Evolutionary conservation across 1,284 basidiomycete species (phyloP).

Genomic region (Inonotus obliquus): DNA sequence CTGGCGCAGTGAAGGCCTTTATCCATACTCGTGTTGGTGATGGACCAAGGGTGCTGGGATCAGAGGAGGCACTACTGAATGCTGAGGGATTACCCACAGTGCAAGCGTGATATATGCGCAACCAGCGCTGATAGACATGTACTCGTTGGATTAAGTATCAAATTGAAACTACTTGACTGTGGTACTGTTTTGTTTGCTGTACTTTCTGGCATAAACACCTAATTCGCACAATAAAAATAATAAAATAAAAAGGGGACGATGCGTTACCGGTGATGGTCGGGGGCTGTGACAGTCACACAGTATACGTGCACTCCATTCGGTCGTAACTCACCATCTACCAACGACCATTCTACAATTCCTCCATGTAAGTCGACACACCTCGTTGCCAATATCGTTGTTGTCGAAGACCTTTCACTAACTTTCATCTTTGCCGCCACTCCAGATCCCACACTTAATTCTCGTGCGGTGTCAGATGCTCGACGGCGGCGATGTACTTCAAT

Average conservation of each 20-base stretch:
- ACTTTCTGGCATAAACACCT: neutral
- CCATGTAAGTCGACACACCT: neutral
- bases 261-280: neutral
- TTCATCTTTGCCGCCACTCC: neutral
- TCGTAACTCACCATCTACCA: neutral
- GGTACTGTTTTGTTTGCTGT: no score
- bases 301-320: neutral
- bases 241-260: neutral
- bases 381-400: neutral
- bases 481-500: slow-evolving; percentile 56
- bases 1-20: slow-evolving; percentile 78
- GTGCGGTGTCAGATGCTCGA: slow-evolving; percentile 15
- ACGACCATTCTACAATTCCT: neutral
- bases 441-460: neutral
- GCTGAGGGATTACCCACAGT: slow-evolving; percentile 48
- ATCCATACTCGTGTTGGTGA: slow-evolving; percentile 92
- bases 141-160: neutral
- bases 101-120: neutral
- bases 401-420: neutral
- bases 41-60: slow-evolving; percentile 68
- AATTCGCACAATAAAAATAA: neutral
- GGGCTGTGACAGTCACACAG: neutral
- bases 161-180: no score
- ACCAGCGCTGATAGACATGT: neutral
- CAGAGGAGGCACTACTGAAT: slow-evolving; percentile 53